Percentiles rank a stretch among this genome's conserved stretches.
These are phyloP conservation scores for Amesomyces nigricolor DNA, from an alignment of 2,329 filamentous ascomycete genomes.

Conservation along the genomic window DNA sequence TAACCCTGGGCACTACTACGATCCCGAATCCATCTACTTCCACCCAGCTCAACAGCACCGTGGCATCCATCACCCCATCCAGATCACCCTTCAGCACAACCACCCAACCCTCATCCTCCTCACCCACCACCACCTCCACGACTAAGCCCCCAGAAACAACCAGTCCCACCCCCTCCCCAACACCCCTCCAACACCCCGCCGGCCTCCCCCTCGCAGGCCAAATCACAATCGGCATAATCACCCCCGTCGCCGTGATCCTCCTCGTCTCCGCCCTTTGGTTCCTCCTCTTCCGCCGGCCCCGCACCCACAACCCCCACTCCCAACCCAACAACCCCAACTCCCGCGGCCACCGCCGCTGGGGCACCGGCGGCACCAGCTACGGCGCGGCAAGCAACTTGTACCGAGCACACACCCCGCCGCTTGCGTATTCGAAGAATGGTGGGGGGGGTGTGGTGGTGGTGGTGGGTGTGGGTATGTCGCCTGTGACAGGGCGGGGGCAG, in stretches of 20 bases:
- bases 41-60: background rate
- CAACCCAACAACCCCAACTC: background rate
- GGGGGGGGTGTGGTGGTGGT: background rate
- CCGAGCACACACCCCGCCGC: background rate
- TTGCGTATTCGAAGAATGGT: background rate
- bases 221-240: slow-evolving; percentile 18
- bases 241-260: slow-evolving; percentile 18
- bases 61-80: background rate
- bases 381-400: background rate
- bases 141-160: background rate
- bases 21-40: too few species aligned
- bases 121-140: background rate
- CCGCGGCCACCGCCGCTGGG: background rate
- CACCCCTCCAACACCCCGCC: background rate
- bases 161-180: background rate
- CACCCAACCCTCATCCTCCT: background rate
- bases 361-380: background rate
- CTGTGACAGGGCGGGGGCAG: background rate
- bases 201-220: slow-evolving; percentile 16
- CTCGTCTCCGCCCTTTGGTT: slow-evolving; percentile 18
- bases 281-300: slow-evolving; percentile 11
- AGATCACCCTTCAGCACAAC: background rate
- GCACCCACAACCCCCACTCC: background rate
- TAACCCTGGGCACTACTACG: too few species aligned
- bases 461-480: background rate